Percentiles rank a stretch among this genome's conserved stretches.
These are phyloP conservation scores for Glomus cerebriforme DNA, from an alignment of 192 early-diverging fungal species.

Conservation along the genomic window DNA sequence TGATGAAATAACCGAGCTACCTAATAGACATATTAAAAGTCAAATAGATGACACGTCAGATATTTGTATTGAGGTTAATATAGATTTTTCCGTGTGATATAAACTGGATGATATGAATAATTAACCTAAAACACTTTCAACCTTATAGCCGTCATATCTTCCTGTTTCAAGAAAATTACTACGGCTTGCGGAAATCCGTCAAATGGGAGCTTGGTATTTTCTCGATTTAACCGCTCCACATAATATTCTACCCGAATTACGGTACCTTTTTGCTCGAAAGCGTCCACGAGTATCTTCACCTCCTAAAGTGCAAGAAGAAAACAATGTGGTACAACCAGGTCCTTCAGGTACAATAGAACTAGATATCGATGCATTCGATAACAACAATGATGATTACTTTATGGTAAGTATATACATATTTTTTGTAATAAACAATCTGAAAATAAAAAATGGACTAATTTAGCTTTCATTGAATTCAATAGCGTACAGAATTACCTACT, in stretches of 20 bases:
- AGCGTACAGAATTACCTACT: neutral
- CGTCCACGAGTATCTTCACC: slow-evolving; percentile 27
- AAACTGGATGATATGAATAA: neutral
- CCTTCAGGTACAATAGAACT: neutral
- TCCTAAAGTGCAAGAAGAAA: neutral
- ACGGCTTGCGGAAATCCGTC: slow-evolving; percentile 39
- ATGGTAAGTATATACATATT: neutral
- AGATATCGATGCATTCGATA: neutral
- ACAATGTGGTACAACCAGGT: neutral
- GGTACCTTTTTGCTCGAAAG: slow-evolving; percentile 38
- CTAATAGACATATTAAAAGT: slow-evolving; percentile 50
- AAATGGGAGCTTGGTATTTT: slow-evolving; percentile 40
- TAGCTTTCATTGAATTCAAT: neutral
- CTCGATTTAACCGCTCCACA: slow-evolving; percentile 38
- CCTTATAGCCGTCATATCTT: slow-evolving; percentile 41
- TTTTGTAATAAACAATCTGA: neutral
- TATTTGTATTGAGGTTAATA: slow-evolving; percentile 43
- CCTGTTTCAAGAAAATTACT: slow-evolving; percentile 48
- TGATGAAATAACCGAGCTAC: slow-evolving; percentile 70
- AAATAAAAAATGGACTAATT: neutral
- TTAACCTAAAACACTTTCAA: neutral
- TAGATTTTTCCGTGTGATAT: neutral
- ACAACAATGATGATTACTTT: neutral
- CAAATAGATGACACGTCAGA: slow-evolving; percentile 61
- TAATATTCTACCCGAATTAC: slow-evolving; percentile 39